Percentiles rank a stretch among this genome's conserved stretches.
Evolutionary conservation across 2,329 filamentous ascomycete species (phyloP).

Genomic region (Penicillium aurantiogriseum): DNA sequence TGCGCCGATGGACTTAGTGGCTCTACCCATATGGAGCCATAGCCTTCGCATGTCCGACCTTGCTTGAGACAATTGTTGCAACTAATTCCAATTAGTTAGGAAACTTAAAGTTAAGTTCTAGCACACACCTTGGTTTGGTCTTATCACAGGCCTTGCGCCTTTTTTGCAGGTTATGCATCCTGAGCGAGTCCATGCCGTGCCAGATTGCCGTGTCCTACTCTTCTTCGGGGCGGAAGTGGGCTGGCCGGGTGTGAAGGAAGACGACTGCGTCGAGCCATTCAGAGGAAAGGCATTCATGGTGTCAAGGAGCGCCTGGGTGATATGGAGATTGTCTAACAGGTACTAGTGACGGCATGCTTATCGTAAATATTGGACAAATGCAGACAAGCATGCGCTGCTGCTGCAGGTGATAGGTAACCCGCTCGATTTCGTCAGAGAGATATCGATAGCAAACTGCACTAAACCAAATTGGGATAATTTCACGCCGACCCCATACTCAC

Average conservation of each 20-base stretch:
- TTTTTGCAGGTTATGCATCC: slow-evolving; percentile 43
- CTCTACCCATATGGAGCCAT: slow-evolving; percentile 38
- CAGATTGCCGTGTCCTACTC: slow-evolving; percentile 26
- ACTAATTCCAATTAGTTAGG: slow-evolving; percentile 1
- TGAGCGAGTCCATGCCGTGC: slow-evolving; percentile 38
- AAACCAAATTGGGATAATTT: slow-evolving; percentile 24
- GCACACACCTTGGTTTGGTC: slow-evolving; percentile 34
- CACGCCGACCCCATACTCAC: slow-evolving; percentile 15
- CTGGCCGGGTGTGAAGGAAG: slow-evolving; percentile 3
- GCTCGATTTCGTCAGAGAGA: slow-evolving; percentile 15
- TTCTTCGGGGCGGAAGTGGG: slow-evolving; percentile 18
- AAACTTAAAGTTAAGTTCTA: neutral
- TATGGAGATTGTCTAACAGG: neutral
- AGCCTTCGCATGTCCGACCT: slow-evolving; percentile 39
- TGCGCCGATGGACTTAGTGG: slow-evolving; percentile 34
- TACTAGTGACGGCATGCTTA: slow-evolving; percentile 10
- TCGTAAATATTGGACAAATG: slow-evolving; percentile 4
- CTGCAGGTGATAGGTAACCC: neutral
- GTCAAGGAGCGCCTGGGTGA: slow-evolving; percentile 1
- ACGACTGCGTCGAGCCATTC: slow-evolving; percentile 9
- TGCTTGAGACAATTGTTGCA: slow-evolving; percentile 34
- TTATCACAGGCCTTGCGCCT: slow-evolving; percentile 42
- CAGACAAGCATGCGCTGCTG: slow-evolving; percentile 5
- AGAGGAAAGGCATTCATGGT: slow-evolving; percentile 11
- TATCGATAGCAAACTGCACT: slow-evolving; percentile 21